Conservation (phyloP, 2,329 filamentous ascomycete genomes). For the Clonostachys byssicola region DNA sequence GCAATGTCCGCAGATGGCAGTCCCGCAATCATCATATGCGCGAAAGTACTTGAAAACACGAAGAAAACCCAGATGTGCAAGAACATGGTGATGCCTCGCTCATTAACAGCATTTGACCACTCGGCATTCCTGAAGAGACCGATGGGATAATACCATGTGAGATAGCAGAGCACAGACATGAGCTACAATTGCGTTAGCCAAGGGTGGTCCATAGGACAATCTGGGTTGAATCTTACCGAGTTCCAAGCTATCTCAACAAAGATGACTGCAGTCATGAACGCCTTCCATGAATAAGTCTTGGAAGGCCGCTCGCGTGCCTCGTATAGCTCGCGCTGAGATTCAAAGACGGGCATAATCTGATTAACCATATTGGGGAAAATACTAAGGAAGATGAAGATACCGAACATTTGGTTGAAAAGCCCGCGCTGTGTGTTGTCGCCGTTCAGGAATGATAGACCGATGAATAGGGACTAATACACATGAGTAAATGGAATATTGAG, state of each 20-base stretch:
- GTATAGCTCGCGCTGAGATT: conserved; percentile 64
- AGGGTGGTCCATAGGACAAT: background rate
- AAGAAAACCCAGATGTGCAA: conserved; percentile 60
- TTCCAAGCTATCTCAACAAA: conserved; percentile 9
- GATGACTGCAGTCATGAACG: conserved; percentile 52
- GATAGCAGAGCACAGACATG: conserved; percentile 53
- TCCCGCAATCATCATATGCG: conserved; percentile 68
- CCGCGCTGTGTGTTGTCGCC: conserved; percentile 57
- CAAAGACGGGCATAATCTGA: conserved; percentile 68
- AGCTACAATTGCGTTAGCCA: background rate
- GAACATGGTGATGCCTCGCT: conserved; percentile 57
- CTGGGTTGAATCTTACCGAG: background rate
- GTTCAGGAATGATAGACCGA: conserved; percentile 65
- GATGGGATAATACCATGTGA: conserved; percentile 67
- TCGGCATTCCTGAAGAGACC: conserved; percentile 57
- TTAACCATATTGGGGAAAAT: conserved; percentile 65
- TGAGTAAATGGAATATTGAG: conserved; percentile 42
- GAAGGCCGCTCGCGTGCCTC: conserved; percentile 65
- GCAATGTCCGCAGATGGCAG: conserved; percentile 67
- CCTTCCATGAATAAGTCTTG: conserved; percentile 65
- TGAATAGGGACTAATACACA: conserved; percentile 56
- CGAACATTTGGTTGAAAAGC: conserved; percentile 68
- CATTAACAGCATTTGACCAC: conserved; percentile 35
- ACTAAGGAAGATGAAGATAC: conserved; percentile 66
- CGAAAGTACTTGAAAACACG: conserved; percentile 63